Base-by-base conservation (phyloP, 2,329 filamentous ascomycete species). In the Diaporthe longicolla region DNA sequence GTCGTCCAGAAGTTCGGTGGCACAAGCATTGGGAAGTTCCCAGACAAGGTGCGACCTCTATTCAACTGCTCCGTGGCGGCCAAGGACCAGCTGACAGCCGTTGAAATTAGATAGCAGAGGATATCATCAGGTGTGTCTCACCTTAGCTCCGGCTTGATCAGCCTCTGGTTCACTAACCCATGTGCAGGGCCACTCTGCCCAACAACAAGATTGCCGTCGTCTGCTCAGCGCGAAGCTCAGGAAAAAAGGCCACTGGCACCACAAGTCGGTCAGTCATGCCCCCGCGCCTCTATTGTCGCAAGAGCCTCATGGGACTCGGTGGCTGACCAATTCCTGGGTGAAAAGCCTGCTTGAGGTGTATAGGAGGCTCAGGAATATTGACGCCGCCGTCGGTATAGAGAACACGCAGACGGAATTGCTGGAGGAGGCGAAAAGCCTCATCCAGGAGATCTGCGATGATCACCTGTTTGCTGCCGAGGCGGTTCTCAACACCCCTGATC, bases 1-100 rank as follows among this genome's bases (percentile, higher is more conserved):
- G 89, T 97, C 40, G 93, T 98, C 68, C 95, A 98, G 83, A 98
- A 98, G 84, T 98, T 97, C 83, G 95, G 95, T 76, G 96, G 96
- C 69, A 99, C 96, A 70, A 97, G 94, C 81, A 94, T 98, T 69
- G 97, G 96, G 79, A 98, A 98, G 85, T 98, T 97, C 80, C 93
- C 95, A 70, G 89, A 90, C 78, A 93, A 93, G 84, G 87, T 89
- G 29, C 59, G 76, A 57, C 29, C 15, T 10, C 32, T 10, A 13
- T 11, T 32, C 35, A 32, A 71, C 21, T 21, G 76, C 73, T 61
- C 9, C 55, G 32, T 40, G 35, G 58, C 58, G 37, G 26, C 24
- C 70, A 52, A 26, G n/a, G 32, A 50, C 50, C 45, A 11, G 75
- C 74, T 74, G 74, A 76, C 74, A 73, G 61, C 66, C 50, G 59